These are phyloP conservation scores for Pseudopediastrum boryanum DNA, from an alignment of 139 green algal species.

Conservation along the genomic window DNA sequence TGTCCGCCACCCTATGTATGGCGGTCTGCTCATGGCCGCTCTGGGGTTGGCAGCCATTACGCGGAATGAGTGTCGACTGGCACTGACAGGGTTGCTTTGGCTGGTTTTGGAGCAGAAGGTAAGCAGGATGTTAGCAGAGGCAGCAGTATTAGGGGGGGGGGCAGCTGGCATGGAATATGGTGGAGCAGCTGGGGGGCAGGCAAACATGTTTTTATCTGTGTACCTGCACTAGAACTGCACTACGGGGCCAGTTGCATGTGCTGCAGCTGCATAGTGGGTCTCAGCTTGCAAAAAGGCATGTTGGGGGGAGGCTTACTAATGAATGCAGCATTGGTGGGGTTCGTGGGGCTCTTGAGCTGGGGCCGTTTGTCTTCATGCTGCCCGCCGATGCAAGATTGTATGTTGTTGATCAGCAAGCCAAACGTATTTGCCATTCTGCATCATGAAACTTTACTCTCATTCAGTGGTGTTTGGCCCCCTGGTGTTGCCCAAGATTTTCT, in stretches of 20 bases:
- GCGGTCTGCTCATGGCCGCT: slow-evolving; percentile 50
- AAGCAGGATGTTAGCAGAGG: not conserved
- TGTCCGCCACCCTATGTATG: slow-evolving; percentile 60
- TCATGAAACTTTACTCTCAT: not conserved
- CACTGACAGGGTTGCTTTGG: slow-evolving; percentile 42
- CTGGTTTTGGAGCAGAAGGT: slow-evolving; percentile 58
- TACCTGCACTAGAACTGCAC: no score
- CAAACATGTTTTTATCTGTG: no score
- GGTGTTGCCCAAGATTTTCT: not conserved
- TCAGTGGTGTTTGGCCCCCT: not conserved
- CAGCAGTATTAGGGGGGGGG: not conserved
- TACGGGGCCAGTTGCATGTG: not conserved
- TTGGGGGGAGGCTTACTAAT: not conserved
- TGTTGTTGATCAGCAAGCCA: not conserved
- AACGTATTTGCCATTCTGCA: not conserved
- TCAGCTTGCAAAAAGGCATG: not conserved
- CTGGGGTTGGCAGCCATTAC: slow-evolving; percentile 43
- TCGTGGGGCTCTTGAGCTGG: not conserved
- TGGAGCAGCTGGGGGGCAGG: not conserved
- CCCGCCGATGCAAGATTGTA: not conserved
- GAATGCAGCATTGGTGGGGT: not conserved
- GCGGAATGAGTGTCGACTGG: slow-evolving; percentile 52
- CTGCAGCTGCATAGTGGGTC: not conserved
- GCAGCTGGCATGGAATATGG: not conserved
- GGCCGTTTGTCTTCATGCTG: no score